Conservation (phyloP, 495 filamentous ascomycete species). For the Bacidia gigantensis region DNA sequence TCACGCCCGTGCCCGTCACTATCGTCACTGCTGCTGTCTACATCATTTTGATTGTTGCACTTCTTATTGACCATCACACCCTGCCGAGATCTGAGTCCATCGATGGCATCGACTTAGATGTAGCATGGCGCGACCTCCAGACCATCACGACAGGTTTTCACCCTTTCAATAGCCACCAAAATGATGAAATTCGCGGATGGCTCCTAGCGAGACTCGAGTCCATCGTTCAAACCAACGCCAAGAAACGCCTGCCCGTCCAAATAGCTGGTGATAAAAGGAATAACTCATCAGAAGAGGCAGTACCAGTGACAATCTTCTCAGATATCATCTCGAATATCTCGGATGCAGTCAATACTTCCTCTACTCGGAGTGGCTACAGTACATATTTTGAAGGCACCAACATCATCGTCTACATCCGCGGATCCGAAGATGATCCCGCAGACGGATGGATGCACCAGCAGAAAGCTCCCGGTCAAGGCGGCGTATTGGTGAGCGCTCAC, state of each 20-base stretch:
- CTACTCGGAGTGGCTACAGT: constrained; percentile 30
- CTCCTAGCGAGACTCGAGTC: constrained; percentile 55
- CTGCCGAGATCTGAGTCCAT: constrained; percentile 52
- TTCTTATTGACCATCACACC: constrained; percentile 60
- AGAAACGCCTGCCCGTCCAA: constrained; percentile 13
- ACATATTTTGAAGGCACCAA: constrained; percentile 89
- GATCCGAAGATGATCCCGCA: constrained; percentile 52
- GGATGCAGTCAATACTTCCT: constrained; percentile 21
- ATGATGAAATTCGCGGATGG: constrained; percentile 67
- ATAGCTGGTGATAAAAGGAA: background rate
- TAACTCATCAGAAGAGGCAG: constrained; percentile 3
- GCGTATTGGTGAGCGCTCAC: constrained; percentile 86
- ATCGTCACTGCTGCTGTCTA: constrained; percentile 58
- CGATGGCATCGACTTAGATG: constrained; percentile 56
- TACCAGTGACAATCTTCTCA: constrained; percentile 54
- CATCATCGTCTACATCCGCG: constrained; percentile 80
- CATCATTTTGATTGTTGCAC: constrained; percentile 50
- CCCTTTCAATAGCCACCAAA: constrained; percentile 73
- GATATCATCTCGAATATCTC: constrained; percentile 75
- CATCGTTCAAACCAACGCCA: constrained; percentile 46
- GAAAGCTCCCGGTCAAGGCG: constrained; percentile 45
- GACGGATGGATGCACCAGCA: constrained; percentile 47
- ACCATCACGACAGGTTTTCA: constrained; percentile 62
- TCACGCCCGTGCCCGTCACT: constrained; percentile 55
- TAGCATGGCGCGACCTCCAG: constrained; percentile 79